Evolutionary conservation across 768 basidiomycete species (phyloP), one percentile per base, ranked within the genome.

Genomic region (Coprinopsis sp.): DNA sequence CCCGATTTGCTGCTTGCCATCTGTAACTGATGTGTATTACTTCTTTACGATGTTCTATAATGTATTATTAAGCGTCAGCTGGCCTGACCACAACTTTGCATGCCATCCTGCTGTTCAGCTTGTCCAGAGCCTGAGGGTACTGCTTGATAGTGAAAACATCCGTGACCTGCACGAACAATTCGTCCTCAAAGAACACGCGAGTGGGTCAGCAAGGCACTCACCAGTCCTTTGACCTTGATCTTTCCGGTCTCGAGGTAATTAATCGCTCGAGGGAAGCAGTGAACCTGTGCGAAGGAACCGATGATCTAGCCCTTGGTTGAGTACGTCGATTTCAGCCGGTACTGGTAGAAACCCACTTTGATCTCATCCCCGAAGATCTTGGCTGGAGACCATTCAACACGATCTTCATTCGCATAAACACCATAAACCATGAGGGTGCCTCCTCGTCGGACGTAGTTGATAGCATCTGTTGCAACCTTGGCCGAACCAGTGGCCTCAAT

Each of bases 361-460:
- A 74, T 74, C 54, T 74, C 72, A 49, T 74, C 73, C 14, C 88
- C 86, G 54, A 91, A 88, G 53, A 91, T 91, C 72, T 88, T 90
- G 42, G 81, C 78, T 3, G 91, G 91, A 1, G 89, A 78, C 90
- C 90, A 94, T 55, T 84, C 81, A 2, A 94, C 87, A 18, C 77
- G 72, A 1, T 89, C 91, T 51, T 82, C 81, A 67, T 92, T 84
- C 63, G 83, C 84, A 61, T 94, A 95, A 30, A 94, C 91, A 31
- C 91, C 91, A 57, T 95, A 95, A 34, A 91, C 76, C 82, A 91
- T 83, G 59, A 91, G 64, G 3, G 88, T 90, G 14, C 88, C 89
- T 13, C 89, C 89, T 23, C 89, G 70, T 27, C 89, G 76, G 21
- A 95, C 92, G 58, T 91, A 92, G 68, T 92, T 82, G 71, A 94